Evolutionary conservation across 2,329 filamentous ascomycete genomes (phyloP), one percentile per base, ranked within the genome.

Genomic region (Alternaria brassicae): DNA sequence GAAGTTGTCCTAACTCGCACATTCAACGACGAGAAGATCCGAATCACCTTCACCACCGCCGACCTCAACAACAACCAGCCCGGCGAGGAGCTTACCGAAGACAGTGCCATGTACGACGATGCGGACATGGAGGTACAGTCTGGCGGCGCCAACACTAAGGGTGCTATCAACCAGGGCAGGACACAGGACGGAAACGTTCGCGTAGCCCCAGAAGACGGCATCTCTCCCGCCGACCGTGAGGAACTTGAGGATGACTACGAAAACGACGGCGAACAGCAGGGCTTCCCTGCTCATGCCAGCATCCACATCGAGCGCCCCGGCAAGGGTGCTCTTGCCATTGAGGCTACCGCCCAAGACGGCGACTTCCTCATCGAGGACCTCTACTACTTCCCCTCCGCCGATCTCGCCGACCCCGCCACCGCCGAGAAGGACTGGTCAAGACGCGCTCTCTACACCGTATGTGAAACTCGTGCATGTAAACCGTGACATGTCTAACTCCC

Each of bases 1-100:
- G 92, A 97, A 70, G 91, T 99, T 68, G 85, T 90, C 73, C 85
- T 99, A 67, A 90, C 88, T 61, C 90, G 93, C 74, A 89, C 86
- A 66, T 94, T 91, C 74, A 91, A 91, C 72, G 89, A 96, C 64
- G 95, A 99, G 84, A 92, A 89, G 92, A 91, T 94, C 81, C 89
- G 89, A 63, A 86, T 96, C 66, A 88, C 88, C 66, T 96, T 96
- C 82, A 92, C 90, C 68, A 91, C 96, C 72, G 88, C 90, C 69
- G 92, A 96, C 78, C 86, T 96, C 63, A 87, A 91, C 81, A 79
- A 73, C 73, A 67, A 73, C 64, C 60, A 74, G 55, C 63, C 71
- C 34, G 58, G 68, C 42, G 66, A 71, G 25, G 77, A 83, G 49
- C 84, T 89, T 15, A 83, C 83, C 45, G 79, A 89, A 58, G 82